Conservation (phyloP, 1,284 basidiomycete genomes). For the Sanghuangporus weigelae region DNA sequence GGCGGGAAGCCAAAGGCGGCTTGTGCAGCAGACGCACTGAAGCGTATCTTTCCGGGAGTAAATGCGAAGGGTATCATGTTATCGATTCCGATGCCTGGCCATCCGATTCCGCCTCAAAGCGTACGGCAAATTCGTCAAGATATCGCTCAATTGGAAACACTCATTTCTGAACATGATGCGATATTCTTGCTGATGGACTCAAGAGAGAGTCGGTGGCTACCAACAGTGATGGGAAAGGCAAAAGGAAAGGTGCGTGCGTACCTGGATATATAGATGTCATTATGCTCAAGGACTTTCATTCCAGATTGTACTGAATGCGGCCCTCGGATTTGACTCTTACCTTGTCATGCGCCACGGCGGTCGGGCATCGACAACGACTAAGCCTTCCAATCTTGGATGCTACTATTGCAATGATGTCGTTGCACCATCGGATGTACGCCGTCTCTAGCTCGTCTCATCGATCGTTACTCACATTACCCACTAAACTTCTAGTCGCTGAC, state of each 20-base stretch:
- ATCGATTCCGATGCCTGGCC: slow-evolving; percentile 96
- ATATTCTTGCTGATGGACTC: slow-evolving; percentile 98
- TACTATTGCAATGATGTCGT: slow-evolving; percentile 99
- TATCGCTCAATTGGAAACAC: slow-evolving; percentile 65
- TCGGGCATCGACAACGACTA: slow-evolving; percentile 31
- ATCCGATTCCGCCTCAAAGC: slow-evolving; percentile 69
- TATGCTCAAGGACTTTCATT: not conserved
- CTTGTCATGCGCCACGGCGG: slow-evolving; percentile 96
- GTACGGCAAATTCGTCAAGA: slow-evolving; percentile 59
- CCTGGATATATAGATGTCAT: not conserved
- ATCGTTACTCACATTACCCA: not conserved
- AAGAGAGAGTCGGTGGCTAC: slow-evolving; percentile 92
- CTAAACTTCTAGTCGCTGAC: slow-evolving; percentile 66
- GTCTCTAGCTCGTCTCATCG: not conserved
- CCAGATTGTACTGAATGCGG: slow-evolving; percentile 90
- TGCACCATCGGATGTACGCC: slow-evolving; percentile 81
- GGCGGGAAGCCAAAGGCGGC: slow-evolving; percentile 93
- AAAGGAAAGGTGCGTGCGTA: slow-evolving; percentile 67
- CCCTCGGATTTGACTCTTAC: slow-evolving; percentile 94
- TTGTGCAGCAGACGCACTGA: slow-evolving; percentile 84
- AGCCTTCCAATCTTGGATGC: slow-evolving; percentile 64
- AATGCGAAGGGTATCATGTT: slow-evolving; percentile 74
- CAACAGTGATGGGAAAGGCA: slow-evolving; percentile 80
- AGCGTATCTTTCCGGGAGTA: slow-evolving; percentile 91
- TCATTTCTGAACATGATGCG: slow-evolving; percentile 83